Evolutionary conservation across 163 green algal species (phyloP).

Genomic region (Trebouxia gelatinosa): DNA sequence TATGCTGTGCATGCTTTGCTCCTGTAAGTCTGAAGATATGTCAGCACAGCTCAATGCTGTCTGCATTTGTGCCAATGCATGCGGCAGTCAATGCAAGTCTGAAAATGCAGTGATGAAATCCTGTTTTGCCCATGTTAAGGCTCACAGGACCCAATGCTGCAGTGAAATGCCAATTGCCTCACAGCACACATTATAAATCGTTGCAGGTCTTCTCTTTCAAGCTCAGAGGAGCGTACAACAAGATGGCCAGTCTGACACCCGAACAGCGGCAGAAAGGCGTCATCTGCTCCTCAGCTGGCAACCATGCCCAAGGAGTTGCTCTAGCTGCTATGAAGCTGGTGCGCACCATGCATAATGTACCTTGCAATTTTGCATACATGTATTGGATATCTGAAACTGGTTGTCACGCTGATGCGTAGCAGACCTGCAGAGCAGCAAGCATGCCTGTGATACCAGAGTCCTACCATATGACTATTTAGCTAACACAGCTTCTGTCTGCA

Average conservation of each 20-base stretch:
- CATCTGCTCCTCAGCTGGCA: constrained; percentile 93
- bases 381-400: too few relatives aligned
- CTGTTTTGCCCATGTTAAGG: too few relatives aligned
- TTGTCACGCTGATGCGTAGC: too few relatives aligned
- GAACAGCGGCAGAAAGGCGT: constrained; percentile 82
- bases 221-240: constrained; percentile 96
- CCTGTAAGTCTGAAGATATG: background rate
- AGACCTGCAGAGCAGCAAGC: too few relatives aligned
- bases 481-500: too few relatives aligned
- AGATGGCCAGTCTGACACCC: constrained; percentile 85
- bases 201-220: constrained; percentile 96
- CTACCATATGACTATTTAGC: too few relatives aligned
- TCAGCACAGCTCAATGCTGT: background rate
- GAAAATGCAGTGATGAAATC: background rate
- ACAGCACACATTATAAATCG: background rate
- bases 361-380: too few relatives aligned
- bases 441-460: too few relatives aligned
- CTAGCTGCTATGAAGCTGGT: constrained; percentile 73
- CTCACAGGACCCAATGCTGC: too few relatives aligned
- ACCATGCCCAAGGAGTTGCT: constrained; percentile 98
- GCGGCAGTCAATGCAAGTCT: background rate
- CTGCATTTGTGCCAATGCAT: background rate
- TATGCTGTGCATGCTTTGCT: background rate
- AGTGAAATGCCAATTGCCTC: background rate
- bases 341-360: too few relatives aligned